Percentiles rank a stretch among this genome's conserved stretches.
Conservation (phyloP, 1,284 basidiomycete genomes). For the Chalciporus sp. region DNA sequence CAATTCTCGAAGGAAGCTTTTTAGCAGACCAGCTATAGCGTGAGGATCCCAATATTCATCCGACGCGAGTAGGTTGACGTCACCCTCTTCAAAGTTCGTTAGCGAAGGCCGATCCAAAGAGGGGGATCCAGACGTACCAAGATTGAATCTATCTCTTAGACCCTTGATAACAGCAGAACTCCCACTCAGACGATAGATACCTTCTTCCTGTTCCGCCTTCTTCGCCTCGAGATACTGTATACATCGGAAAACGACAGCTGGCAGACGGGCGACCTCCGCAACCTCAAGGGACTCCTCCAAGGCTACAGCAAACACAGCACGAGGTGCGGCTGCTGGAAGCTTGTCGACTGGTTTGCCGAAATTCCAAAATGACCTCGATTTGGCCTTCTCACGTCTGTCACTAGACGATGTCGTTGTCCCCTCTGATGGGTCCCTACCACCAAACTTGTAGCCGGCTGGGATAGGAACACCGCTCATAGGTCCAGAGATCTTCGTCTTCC, state of each 20-base stretch:
- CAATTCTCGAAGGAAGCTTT: slow-evolving; percentile 87
- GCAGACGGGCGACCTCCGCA: slow-evolving; percentile 86
- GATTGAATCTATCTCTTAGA: slow-evolving; percentile 91
- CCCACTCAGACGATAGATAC: slow-evolving; percentile 94
- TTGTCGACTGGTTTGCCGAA: slow-evolving; percentile 64
- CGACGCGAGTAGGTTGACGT: slow-evolving; percentile 81
- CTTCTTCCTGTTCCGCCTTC: slow-evolving; percentile 94
- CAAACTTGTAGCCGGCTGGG: slow-evolving; percentile 88
- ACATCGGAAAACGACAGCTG: slow-evolving; percentile 93
- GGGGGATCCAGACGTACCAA: slow-evolving; percentile 50
- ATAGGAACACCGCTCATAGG: slow-evolving; percentile 87
- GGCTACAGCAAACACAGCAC: slow-evolving; percentile 89
- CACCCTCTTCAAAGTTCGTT: slow-evolving; percentile 67
- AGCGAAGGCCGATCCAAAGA: slow-evolving; percentile 9
- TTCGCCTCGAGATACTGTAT: slow-evolving; percentile 90
- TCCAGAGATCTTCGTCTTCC: slow-evolving; percentile 85
- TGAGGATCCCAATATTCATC: slow-evolving; percentile 96
- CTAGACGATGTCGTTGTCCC: slow-evolving; percentile 41
- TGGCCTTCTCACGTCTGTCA: slow-evolving; percentile 85
- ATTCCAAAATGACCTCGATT: slow-evolving; percentile 87
- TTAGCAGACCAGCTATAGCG: slow-evolving; percentile 90
- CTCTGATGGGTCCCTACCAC: slow-evolving; percentile 63
- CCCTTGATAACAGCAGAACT: slow-evolving; percentile 93
- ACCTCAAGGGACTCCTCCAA: slow-evolving; percentile 88
- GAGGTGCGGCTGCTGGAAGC: slow-evolving; percentile 48